These are phyloP conservation scores for Gryganskiella cystojenkinii DNA, from an alignment of 192 early-diverging fungal species.

Conservation along the genomic window DNA sequence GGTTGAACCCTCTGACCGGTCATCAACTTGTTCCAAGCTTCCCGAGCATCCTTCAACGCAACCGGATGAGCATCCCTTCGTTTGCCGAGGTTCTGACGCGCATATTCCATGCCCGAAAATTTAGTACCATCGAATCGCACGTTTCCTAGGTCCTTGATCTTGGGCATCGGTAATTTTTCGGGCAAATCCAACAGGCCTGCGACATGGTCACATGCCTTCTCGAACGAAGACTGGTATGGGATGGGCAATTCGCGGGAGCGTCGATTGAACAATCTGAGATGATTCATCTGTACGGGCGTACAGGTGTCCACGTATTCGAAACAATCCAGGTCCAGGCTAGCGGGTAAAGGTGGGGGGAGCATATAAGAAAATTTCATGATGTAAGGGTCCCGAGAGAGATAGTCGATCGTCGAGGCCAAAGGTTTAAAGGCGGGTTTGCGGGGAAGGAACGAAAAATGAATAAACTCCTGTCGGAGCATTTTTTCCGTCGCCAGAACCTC, in stretches of 20 bases:
- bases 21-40: constrained; percentile 13
- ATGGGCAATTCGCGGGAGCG: constrained; percentile 7
- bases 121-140: constrained; percentile 28
- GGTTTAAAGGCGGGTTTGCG: constrained; percentile 23
- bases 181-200: constrained; percentile 12
- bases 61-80: constrained; percentile 20
- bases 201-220: constrained; percentile 19
- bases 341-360: constrained; percentile 7
- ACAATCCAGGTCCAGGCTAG: not conserved
- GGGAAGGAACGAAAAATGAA: constrained; percentile 15
- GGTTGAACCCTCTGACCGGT: not conserved
- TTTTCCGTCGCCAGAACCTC: no score
- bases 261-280: constrained; percentile 32
- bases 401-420: constrained; percentile 16
- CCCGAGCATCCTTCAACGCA: constrained; percentile 15
- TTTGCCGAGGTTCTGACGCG: not conserved
- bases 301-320: constrained; percentile 26
- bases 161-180: constrained; percentile 33
- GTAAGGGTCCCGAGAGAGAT: constrained; percentile 7
- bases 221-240: constrained; percentile 11
- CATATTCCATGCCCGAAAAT: constrained; percentile 43
- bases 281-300: constrained; percentile 34
- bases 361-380: constrained; percentile 9
- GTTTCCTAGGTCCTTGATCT: not conserved
- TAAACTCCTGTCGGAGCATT: constrained; percentile 13